Conservation (phyloP, 2,329 filamentous ascomycete species). For the Botrytis elliptica region DNA sequence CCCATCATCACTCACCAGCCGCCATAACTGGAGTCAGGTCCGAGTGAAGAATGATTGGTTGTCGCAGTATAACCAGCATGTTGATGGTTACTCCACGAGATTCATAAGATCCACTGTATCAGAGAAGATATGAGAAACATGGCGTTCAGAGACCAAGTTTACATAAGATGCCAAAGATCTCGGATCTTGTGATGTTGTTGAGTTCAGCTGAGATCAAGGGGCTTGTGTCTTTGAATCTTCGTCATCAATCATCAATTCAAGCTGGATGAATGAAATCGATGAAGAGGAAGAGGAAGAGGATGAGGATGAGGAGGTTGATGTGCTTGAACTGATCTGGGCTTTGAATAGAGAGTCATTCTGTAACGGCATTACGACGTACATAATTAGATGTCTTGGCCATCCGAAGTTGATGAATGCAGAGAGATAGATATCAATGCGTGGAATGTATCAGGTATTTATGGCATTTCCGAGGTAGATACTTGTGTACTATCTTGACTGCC, state of each 20-base stretch:
- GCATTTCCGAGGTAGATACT: neutral
- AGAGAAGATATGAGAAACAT: constrained; percentile 8
- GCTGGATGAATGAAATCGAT: neutral
- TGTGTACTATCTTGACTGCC: neutral
- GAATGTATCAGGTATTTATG: neutral
- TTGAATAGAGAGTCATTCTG: neutral
- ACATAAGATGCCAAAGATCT: neutral
- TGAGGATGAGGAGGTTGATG: neutral
- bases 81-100: constrained; percentile 12
- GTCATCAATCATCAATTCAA: neutral
- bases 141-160: constrained; percentile 4
- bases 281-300: neutral
- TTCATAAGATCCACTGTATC: constrained; percentile 6
- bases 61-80: neutral
- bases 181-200: constrained; percentile 1
- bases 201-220: neutral
- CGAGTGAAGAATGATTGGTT: constrained; percentile 15
- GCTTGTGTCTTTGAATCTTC: neutral
- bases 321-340: neutral
- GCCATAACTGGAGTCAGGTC: constrained; percentile 14
- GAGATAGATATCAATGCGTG: neutral
- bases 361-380: neutral
- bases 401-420: constrained; percentile 1
- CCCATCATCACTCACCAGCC: neutral
- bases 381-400: constrained; percentile 7